Percentiles rank a stretch among this genome's conserved stretches.
Conservation (phyloP, 2,329 filamentous ascomycete genomes). For the Aspergillus udagawae region DNA sequence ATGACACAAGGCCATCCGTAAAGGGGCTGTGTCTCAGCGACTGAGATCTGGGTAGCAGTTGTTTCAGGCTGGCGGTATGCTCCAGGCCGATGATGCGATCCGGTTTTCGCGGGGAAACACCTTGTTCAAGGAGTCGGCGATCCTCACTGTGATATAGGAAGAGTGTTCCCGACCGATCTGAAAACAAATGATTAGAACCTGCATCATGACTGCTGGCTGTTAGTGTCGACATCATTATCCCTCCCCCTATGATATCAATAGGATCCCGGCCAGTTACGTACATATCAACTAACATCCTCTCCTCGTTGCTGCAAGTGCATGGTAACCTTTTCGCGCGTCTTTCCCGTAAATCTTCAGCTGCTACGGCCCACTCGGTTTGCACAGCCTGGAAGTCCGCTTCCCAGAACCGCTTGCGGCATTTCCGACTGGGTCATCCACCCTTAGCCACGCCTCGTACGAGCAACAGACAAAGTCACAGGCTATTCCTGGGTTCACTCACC, state of each 20-base stretch:
- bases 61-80: background rate
- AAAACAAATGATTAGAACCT: no score
- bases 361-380: background rate
- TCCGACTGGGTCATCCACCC: background rate
- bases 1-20: background rate
- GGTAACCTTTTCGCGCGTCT: background rate
- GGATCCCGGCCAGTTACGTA: background rate
- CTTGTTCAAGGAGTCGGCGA: no score
- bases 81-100: no score
- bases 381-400: background rate
- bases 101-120: no score
- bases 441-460: background rate
- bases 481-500: background rate
- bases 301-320: constrained; percentile 1
- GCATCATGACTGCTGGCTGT: no score
- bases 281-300: constrained; percentile 1
- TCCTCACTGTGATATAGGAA: no score
- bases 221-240: no score
- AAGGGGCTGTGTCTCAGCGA: background rate
- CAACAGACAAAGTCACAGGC: background rate
- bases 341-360: no score
- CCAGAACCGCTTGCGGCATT: background rate
- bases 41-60: background rate
- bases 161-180: no score
- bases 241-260: background rate